Evolutionary conservation across 108 stramenopile species (phyloP), one percentile per base, ranked within the genome.

Genomic region (Skeletonema tropicum): DNA sequence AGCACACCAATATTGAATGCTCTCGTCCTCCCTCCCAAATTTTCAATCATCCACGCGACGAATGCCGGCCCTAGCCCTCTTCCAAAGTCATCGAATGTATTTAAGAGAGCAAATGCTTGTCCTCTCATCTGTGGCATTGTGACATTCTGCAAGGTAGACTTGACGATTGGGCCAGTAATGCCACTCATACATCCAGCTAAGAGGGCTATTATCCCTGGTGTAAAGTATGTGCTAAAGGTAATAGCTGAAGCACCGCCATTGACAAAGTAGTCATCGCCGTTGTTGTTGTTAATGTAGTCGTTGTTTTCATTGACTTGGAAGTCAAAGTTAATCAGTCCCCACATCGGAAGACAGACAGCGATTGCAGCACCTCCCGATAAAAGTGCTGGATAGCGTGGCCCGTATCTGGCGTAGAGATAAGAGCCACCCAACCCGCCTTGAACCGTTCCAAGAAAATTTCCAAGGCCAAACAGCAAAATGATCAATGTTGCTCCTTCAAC

Each of bases 41-140:
- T 60, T n/a, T 63, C 70, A 65, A 95, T 92, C 70, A 95, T 60
- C 42, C 71, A 38, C 3, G 94, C 86, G 3, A 95, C 86, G 70
- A 95, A 85, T 11, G 86, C 88, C 3, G 96, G 96, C 5, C 96
- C 96, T 3, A 93, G 76, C 2, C 96, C 96, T 64, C 93, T 82
- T 5, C 96, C 95, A 73, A 96, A 84, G 59, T 96, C 96, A 62
- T 96, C 96, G 70, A 90, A 88, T 2, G 88, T 84, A 48, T 84
- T 91, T 49, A 89, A 85, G 6, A 92, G 74, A 25, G 94, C 91
- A 80, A 92, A 92, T 5, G 96, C 91, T 58, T 86, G 82, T 8
- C 93, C 96, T 32, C 96, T 74, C 36, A 84, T 65, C 11, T 85
- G 76, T 1, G 96, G 96, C 38, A 89, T 57, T 5, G 92, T 92